phyloP scores from a whole-genome alignment of 306 rosid species.

The Quercus ilex region DNA sequence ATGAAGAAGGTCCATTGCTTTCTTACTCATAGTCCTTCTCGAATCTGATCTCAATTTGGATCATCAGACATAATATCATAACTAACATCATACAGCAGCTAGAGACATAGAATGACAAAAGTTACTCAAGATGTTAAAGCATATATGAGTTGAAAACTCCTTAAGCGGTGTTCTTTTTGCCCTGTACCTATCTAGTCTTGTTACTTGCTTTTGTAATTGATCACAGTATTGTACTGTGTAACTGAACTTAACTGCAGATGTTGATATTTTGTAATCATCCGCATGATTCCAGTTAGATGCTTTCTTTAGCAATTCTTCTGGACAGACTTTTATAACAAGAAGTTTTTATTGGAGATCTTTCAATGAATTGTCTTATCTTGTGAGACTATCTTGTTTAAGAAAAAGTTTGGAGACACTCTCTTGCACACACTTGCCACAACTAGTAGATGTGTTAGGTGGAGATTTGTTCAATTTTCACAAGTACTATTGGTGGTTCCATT shows the following conservation, averaged over 20 bases:
- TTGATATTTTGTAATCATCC: not conserved
- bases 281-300: not conserved
- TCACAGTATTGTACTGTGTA: not conserved
- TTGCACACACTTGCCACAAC: no score
- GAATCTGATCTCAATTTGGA: not conserved
- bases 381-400: not conserved
- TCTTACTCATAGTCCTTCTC: constrained; percentile 25
- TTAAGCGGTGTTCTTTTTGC: not conserved
- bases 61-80: not conserved
- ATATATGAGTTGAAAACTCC: not conserved
- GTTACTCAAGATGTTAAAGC: not conserved
- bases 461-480: no score
- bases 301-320: not conserved
- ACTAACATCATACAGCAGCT: not conserved
- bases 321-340: not conserved
- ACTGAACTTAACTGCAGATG: not conserved
- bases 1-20: constrained; percentile 32
- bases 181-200: not conserved
- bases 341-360: not conserved
- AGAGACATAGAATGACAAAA: not conserved
- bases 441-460: no score
- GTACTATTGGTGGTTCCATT: no score
- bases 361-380: not conserved
- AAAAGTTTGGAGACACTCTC: no score
- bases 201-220: not conserved